Evolutionary conservation across 2,329 filamentous ascomycete species (phyloP), one percentile per base, ranked within the genome.

Genomic region (Elsinoe australis): DNA sequence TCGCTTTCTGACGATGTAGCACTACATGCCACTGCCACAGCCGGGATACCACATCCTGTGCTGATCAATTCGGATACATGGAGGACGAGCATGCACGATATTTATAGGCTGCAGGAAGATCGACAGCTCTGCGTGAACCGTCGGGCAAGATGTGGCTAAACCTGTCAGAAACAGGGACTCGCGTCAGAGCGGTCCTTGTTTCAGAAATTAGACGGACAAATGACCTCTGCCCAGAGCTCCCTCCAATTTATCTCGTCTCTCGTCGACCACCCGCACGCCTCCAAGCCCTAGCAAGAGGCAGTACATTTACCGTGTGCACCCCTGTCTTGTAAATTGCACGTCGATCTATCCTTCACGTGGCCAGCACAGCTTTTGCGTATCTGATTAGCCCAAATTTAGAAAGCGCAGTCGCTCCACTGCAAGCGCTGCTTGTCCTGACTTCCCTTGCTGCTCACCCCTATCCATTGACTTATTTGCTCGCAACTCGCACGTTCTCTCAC

Each of bases 341-440:
- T 33, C 22, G 29, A 41, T 5, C 10, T 24, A 49, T 18, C 10
- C 39, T 31, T 10, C 18, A 4, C 15, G 10, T 28, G 21, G 24
- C 29, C 39, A 17, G 39, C 39, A 26, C 39, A 29, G 39, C 28
- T 19, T 21, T 32, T 44, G 7, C 8, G 17, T 14, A 21, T 6
- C 39, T n/a, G n/a, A n/a, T n/a, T n/a, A n/a, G n/a, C n/a, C n/a
- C 39, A 44, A 31, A 32, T 32, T 44, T 44, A 44, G 39, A 44
- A 44, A 44, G 24, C 7, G 24, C 28, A 26, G 24, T 3, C 5
- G 32, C 39, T 21, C 26, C 6, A 31, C 24, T 18, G 39, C 39
- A 14, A 6, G 5, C 24, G 7, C 35, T 6, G 24, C 4, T 35
- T 35, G 32, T 18, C 19, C 32, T 26, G 19, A 41, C 36, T n/a